Evolutionary conservation across 108 stramenopile species (phyloP), one percentile per base, ranked within the genome.

Genomic region (Nitzschia sp.): DNA sequence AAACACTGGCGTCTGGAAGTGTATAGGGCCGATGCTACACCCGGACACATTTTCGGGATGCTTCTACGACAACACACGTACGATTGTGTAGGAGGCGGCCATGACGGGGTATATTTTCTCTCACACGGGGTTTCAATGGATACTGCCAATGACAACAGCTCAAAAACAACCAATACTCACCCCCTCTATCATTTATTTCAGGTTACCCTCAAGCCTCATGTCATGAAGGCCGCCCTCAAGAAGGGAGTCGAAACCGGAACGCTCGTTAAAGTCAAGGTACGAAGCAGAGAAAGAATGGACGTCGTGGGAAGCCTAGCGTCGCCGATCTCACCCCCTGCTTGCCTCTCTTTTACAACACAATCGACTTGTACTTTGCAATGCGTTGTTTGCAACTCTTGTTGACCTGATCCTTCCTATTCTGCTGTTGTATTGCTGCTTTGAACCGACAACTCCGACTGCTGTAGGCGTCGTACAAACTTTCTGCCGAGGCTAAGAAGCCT

Each of bases 221-320:
- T 92, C 30, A 67, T 83, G 66, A 83, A 71, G 42, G 85, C 82
- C n/a, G 86, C 85, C 34, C 70, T 92, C 59, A 84, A 87, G 78
- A 75, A 72, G 69, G 91, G 86, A 0, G 64, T 89, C 17, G 83
- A 84, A 61, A 73, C 82, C 33, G 84, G 76, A 24, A 73, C 74
- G 26, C 81, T 92, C 47, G 77, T 86, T 2, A 77, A 89, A 66
- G 81, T 89, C 27, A 89, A 87, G 61, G 61, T 62, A 62, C 61
- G 61, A 21, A 17, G n/a, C 3, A 13, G 38, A 6, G 13, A 42
- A 42, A 42, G 13, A 42, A 42, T 42, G 38, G 9, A 9, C 38
- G 9, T 13, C 38, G 38, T 6, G 6, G 38, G 9, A 6, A 42
- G n/a, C 13, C 38, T 6, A 42, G 13, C 6, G 38, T 13, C 38